Evolutionary conservation across 2,329 filamentous ascomycete genomes (phyloP).

Genomic region (Penicillium sp.): DNA sequence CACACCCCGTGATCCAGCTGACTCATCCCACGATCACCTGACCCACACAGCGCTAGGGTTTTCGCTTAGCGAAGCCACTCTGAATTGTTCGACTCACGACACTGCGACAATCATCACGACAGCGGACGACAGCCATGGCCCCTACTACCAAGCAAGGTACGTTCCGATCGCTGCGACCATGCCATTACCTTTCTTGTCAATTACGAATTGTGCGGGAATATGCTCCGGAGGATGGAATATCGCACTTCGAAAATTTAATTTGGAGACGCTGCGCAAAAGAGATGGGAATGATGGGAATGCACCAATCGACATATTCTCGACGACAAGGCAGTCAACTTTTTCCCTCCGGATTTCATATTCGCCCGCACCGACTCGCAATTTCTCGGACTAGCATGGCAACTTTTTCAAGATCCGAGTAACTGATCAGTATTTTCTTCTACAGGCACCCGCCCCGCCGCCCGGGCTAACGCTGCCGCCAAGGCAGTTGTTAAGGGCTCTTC

Average conservation of each 20-base stretch:
- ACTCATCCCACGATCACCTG: slow-evolving; percentile 30
- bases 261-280: slow-evolving; percentile 4
- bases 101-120: slow-evolving; percentile 44
- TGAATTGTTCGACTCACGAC: slow-evolving; percentile 39
- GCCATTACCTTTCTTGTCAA: slow-evolving; percentile 41
- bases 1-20: slow-evolving; percentile 11
- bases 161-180: slow-evolving; percentile 18
- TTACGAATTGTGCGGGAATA: slow-evolving; percentile 20
- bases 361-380: slow-evolving; percentile 9
- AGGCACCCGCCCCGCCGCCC: slow-evolving; percentile 59
- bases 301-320: neutral
- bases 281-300: neutral
- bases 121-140: slow-evolving; percentile 47
- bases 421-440: slow-evolving; percentile 23
- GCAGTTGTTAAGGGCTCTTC: slow-evolving; percentile 94
- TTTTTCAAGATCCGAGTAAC: slow-evolving; percentile 21
- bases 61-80: slow-evolving; percentile 40
- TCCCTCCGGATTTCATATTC: slow-evolving; percentile 1
- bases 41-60: slow-evolving; percentile 40
- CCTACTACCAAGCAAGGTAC: slow-evolving; percentile 49
- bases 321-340: neutral
- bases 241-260: slow-evolving; percentile 8
- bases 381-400: slow-evolving; percentile 14
- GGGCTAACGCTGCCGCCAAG: slow-evolving; percentile 93
- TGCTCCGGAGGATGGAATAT: slow-evolving; percentile 10